Percentiles rank a stretch among this genome's conserved stretches.
These are phyloP conservation scores for Nakazawaea wyomingensis DNA, from an alignment of 805 yeast genomes.

Conservation along the genomic window DNA sequence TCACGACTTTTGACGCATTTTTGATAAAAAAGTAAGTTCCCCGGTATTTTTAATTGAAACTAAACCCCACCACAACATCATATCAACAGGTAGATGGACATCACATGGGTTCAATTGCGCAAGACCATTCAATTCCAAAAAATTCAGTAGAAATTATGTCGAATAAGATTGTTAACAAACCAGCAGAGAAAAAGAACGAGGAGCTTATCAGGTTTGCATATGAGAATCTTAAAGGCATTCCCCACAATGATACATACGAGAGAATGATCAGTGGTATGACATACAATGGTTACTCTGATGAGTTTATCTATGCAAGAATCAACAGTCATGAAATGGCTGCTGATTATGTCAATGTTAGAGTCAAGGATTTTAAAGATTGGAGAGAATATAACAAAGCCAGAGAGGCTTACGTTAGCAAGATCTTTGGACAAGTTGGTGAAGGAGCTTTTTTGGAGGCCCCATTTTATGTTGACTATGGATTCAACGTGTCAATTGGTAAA, in stretches of 20 bases:
- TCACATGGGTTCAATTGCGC: no score
- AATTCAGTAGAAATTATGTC: no score
- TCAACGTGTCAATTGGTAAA: slow-evolving; percentile 52
- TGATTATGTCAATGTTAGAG: slow-evolving; percentile 29
- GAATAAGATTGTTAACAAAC: not conserved
- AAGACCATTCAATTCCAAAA: no score
- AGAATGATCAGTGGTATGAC: slow-evolving; percentile 46
- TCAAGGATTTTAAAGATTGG: slow-evolving; percentile 28
- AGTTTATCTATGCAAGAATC: slow-evolving; percentile 25
- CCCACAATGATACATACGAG: slow-evolving; percentile 38
- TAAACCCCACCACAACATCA: no score
- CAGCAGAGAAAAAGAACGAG: slow-evolving; percentile 18
- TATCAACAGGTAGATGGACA: no score
- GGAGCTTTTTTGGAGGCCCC: slow-evolving; percentile 50
- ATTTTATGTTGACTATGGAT: slow-evolving; percentile 61
- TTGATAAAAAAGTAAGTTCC: no score
- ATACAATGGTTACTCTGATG: slow-evolving; percentile 17
- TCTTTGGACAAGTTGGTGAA: slow-evolving; percentile 46
- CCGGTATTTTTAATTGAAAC: no score
- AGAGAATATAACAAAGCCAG: slow-evolving; percentile 32
- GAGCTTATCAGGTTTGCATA: slow-evolving; percentile 19
- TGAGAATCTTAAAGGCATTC: slow-evolving; percentile 14
- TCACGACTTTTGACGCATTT: no score
- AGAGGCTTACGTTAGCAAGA: slow-evolving; percentile 25
- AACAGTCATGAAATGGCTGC: slow-evolving; percentile 30